phyloP scores from a whole-genome alignment of 2,329 filamentous ascomycete genomes.

The Macrophomina tecta region DNA sequence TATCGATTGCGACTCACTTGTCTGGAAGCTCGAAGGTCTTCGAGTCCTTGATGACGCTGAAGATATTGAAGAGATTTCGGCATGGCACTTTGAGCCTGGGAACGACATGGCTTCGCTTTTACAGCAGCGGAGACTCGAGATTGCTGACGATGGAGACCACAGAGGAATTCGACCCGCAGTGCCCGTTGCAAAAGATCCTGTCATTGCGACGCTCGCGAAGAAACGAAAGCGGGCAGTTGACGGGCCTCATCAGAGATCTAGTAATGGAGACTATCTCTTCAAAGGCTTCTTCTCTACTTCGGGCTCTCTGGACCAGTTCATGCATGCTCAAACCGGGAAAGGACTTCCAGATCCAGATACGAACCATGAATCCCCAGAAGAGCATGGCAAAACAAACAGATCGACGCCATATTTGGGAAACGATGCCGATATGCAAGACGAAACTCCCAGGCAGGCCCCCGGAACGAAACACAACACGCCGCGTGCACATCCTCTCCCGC shows the following conservation, averaged over 20 bases:
- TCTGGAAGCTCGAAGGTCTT: conserved; percentile 58
- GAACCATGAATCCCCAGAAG: neutral
- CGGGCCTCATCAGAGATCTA: neutral
- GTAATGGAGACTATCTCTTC: neutral
- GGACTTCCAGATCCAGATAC: neutral
- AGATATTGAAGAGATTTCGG: conserved; percentile 43
- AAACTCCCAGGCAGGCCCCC: neutral
- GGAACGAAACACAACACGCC: neutral
- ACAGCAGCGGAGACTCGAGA: conserved; percentile 47
- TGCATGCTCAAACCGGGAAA: conserved; percentile 49
- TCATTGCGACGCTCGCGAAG: neutral
- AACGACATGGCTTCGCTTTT: conserved; percentile 47
- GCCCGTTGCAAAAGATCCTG: neutral
- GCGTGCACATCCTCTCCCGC: neutral
- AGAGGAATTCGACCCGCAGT: neutral
- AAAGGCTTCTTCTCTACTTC: conserved; percentile 48
- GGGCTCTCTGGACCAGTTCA: conserved; percentile 57
- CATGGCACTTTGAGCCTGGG: conserved; percentile 32
- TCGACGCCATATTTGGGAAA: neutral
- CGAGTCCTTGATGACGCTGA: conserved; percentile 49
- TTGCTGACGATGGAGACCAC: conserved; percentile 29
- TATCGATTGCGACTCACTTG: conserved; percentile 44
- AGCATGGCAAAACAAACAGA: neutral
- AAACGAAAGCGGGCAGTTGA: neutral
- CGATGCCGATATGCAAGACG: neutral